Percentiles rank a stretch among this genome's conserved stretches.
Conservation (phyloP, 2,329 filamentous ascomycete species). For the Xylaria sp. region DNA sequence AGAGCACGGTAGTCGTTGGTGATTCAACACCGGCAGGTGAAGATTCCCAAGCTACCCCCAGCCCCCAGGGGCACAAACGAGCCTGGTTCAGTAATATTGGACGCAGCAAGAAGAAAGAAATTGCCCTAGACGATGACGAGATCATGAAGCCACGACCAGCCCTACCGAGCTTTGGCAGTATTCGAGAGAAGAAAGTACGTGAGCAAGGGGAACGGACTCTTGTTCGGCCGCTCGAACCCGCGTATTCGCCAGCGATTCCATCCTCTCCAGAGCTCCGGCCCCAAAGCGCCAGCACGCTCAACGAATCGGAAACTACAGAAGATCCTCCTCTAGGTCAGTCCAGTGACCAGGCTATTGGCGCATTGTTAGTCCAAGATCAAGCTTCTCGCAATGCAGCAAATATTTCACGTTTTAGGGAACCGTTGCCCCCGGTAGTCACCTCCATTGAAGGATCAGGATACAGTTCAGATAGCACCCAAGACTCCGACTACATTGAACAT, state of each 20-base stretch:
- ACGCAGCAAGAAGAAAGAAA: slow-evolving; percentile 63
- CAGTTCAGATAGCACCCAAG: slow-evolving; percentile 66
- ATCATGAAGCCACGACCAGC: slow-evolving; percentile 80
- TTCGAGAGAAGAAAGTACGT: slow-evolving; percentile 70
- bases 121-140: slow-evolving; percentile 68
- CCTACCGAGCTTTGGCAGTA: slow-evolving; percentile 79
- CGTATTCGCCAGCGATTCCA: slow-evolving; percentile 45
- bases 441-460: slow-evolving; percentile 75
- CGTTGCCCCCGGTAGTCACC: slow-evolving; percentile 76
- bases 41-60: slow-evolving; percentile 53
- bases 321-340: slow-evolving; percentile 61
- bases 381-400: slow-evolving; percentile 65
- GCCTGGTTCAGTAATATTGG: slow-evolving; percentile 65
- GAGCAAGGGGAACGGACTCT: slow-evolving; percentile 67
- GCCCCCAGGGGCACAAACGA: slow-evolving; percentile 57
- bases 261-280: slow-evolving; percentile 46
- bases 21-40: slow-evolving; percentile 56
- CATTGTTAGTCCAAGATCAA: slow-evolving; percentile 65
- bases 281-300: slow-evolving; percentile 41
- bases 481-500: slow-evolving; percentile 55
- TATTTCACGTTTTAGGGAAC: slow-evolving; percentile 68
- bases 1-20: slow-evolving; percentile 65
- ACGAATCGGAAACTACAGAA: slow-evolving; percentile 46
- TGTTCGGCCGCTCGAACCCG: slow-evolving; percentile 62
- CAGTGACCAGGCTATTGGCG: slow-evolving; percentile 69